phyloP scores from a whole-genome alignment of 208 protist genomes.

The Crithidia mellificae region DNA sequence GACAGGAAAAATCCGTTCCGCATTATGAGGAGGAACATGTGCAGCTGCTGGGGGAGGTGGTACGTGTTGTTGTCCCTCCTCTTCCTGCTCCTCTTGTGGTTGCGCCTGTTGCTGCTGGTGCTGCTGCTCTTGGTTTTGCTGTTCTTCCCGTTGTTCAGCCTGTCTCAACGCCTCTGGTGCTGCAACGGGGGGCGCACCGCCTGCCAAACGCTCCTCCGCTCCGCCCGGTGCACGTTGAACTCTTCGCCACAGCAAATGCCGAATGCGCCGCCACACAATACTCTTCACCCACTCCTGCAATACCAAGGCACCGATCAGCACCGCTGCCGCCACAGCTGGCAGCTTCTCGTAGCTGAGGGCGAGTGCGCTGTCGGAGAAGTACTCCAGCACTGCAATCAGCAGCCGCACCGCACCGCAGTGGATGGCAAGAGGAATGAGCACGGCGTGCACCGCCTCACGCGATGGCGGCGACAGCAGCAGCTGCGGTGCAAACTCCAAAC shows the following conservation, averaged over 20 bases:
- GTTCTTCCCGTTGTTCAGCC: too few species aligned
- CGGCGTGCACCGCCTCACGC: constrained; percentile 18
- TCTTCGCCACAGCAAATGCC: not conserved
- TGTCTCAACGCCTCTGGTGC: not conserved
- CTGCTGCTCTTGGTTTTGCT: too few species aligned
- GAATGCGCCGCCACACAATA: not conserved
- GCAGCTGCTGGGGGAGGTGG: too few species aligned
- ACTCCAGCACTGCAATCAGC: constrained; percentile 6
- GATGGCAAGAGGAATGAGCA: constrained; percentile 15
- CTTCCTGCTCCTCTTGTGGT: not conserved
- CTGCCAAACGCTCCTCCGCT: not conserved
- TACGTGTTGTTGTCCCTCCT: not conserved
- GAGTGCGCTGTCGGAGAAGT: constrained; percentile 2
- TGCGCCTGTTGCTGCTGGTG: not conserved
- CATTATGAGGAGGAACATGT: too few species aligned
- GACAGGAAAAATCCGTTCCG: too few species aligned
- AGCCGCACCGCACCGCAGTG: constrained; percentile 20
- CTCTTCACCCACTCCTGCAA: not conserved
- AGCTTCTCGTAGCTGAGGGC: not conserved
- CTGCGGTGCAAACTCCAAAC: constrained; percentile 21
- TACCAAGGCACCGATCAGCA: not conserved
- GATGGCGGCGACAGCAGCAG: constrained; percentile 1
- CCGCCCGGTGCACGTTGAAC: not conserved
- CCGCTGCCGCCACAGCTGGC: not conserved
- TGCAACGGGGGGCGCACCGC: not conserved